Evolutionary conservation across 257 asterid genomes (phyloP), one percentile per base, ranked within the genome.

Genomic region (Scutellaria barbata): DNA sequence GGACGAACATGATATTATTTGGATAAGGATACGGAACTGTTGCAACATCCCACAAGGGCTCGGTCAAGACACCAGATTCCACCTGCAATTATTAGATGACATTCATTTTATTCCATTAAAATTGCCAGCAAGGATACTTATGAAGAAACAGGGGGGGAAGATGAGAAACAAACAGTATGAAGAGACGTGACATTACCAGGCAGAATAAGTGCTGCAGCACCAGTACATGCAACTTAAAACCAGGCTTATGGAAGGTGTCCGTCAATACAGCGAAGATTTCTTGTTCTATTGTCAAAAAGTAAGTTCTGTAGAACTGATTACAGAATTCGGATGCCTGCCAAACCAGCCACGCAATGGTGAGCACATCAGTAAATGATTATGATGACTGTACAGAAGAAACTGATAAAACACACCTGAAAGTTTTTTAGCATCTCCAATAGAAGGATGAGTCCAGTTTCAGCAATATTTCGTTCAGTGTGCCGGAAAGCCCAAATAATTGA

Each of bases 401-500:
- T 46, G 13, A 73, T 20, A 40, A 37, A 79, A 56, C 51, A 39
- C 22, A 95, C 98, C 98, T 95, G 96, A 80, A 95, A 95, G 77
- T 95, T 92, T 79, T 85, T 95, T 60, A 95, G 89, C 95, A 95
- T 92, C 85, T 87, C 99, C 67, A 92, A 69, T 40, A 95, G 56
- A 66, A 95, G 97, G 83, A 84, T 88, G 69, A 95, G 96, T 63
- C 99, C 99, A 40, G 98, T 92, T 85, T 95, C 99, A 25, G 99
- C 99, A 77, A 95, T 88, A 81, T 95, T 95, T 71, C 99, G 85
- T 71, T 95, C 99, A 25, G 98, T 95, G 78, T 95, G 99, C 66
- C 99, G 96, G 88, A 95, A 92, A 63, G 98, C 98, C 99, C 99
- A 95, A 65, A 95, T 88, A 58, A 95, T 95, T 62, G 99, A 95